Evolutionary conservation across 1,139 yeast species (phyloP), one percentile per base, ranked within the genome.

Genomic region (Lodderomyces beijingensis): DNA sequence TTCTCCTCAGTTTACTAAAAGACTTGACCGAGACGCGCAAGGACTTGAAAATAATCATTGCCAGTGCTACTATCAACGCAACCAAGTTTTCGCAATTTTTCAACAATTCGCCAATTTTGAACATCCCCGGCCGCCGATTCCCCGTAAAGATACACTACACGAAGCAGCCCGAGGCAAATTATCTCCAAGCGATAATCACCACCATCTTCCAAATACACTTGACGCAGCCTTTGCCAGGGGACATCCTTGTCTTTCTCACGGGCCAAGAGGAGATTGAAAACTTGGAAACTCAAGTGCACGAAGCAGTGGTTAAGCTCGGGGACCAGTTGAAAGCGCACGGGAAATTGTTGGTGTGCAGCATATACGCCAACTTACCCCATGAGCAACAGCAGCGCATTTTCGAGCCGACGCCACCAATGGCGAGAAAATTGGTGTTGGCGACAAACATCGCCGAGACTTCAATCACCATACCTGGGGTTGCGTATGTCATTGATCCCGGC

Each of bases 401-500:
- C 55, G 94, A 84, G 43, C 93, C 95, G 0, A 84, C 96, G 0
- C 96, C 96, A 0, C 66, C 70, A 4, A 76, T 77, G 13, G 61
- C 84, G 2, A 62, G 98, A 20, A 91, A 91, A 50, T 94, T 91
- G 6, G 95, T 91, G 1, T 63, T 91, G 35, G 96, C 98, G 0
- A 91, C 98, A 0, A 91, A 91, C 47, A 89, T 91, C 45, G 98
- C 98, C 0, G 98, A 91, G 55, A 91, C 98, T 0, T 89, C 97
- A 5, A 80, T 91, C 46, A 91, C 98, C 0, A 89, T 91, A 38
- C 93, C 88, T 49, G 96, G 96, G 1, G 84, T 91, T 31, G 78
- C 74, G 14, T 89, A 74, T 51, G 98, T 91, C 3, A 76, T 91
- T 30, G 98, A 91, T 52, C 85, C 95, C 0, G 98, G 98, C 0